Conservation (phyloP, 139 green algal species). For the Pycnococcus provasolii region DNA sequence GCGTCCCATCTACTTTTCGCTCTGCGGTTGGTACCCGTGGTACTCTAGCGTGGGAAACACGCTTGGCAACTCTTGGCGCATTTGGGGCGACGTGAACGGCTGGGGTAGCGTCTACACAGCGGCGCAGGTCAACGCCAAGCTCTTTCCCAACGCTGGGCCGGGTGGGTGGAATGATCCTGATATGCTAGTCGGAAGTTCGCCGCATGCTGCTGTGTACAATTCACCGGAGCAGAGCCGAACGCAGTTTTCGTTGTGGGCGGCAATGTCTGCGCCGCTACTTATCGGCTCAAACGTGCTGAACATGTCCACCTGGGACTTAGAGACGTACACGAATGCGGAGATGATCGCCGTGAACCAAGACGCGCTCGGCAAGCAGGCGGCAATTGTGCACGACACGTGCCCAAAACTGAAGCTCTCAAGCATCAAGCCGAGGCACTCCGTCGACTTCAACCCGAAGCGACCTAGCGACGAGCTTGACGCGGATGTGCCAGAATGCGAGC, state of each 20-base stretch:
- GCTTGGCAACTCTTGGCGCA: slow-evolving; percentile 40
- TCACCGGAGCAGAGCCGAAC: slow-evolving; percentile 33
- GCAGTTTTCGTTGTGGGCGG: slow-evolving; percentile 56
- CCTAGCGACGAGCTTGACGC: background rate
- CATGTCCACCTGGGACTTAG: slow-evolving; percentile 5
- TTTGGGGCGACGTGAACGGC: slow-evolving; percentile 35
- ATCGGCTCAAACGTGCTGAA: slow-evolving; percentile 45
- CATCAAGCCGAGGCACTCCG: background rate
- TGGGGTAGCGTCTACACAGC: slow-evolving; percentile 11
- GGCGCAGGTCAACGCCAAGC: slow-evolving; percentile 33
- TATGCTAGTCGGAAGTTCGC: slow-evolving; percentile 32
- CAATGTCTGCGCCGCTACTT: slow-evolving; percentile 54
- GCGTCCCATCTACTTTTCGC: slow-evolving; percentile 50
- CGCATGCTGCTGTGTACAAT: slow-evolving; percentile 25
- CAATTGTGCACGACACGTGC: slow-evolving; percentile 1
- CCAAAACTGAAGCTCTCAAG: background rate
- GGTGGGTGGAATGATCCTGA: slow-evolving; percentile 51
- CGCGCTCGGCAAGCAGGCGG: slow-evolving; percentile 31
- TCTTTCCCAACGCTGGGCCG: slow-evolving; percentile 41
- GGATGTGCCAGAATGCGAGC: background rate
- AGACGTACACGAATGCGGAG: slow-evolving; percentile 26
- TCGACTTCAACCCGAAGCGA: background rate
- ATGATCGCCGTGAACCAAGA: slow-evolving; percentile 56
- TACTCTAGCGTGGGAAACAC: background rate
- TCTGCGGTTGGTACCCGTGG: slow-evolving; percentile 59